Base-by-base conservation (phyloP, 345 rosid genomes). In the Dipteronia dyeriana region DNA sequence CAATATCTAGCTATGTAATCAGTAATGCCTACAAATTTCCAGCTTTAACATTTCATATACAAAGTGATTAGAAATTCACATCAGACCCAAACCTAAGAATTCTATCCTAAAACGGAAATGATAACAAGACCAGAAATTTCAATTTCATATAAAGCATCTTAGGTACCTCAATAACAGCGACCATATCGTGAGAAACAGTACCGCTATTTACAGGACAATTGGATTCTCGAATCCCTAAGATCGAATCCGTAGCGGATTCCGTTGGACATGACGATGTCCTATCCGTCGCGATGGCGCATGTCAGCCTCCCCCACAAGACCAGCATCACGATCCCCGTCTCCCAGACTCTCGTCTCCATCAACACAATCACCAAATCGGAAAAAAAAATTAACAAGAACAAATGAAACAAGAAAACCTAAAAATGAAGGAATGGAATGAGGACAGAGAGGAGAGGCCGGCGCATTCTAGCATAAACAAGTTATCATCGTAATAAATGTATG, bases 121-220 rank as follows among this genome's bases (percentile, higher is more conserved):
- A 41, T 41, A 41, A 8, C 45, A 41, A 41, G 45, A 41, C 10
- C 16, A 39, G n/a, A 73, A 14, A 39, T 59, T 73, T 11, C 31
- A 72, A 38, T 20, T 41, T 20, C 53, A 57, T 63, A 2, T 7
- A n/a, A 14, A 45, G 56, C 66, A 7, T 8, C 14, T 4, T 17
- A 71, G 29, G 13, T 83, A 95, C 98, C 95, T 93, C 93, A 29
- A 85, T 86, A 73, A 93, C 90, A 9, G 88, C 85, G 70, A 82
- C 64, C 57, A 87, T 80, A 66, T 49, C 19, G 75, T 81, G 70
- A 73, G 88, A 87, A 41, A 77, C 83, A 66, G 49, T 53, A 26
- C 68, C 31, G 67, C n/a, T 79, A 66, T 70, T 56, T 49, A 81
- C 39, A 60, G 43, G 78, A 75, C 90, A 93, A 73, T 47, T 66